Percentiles rank a stretch among this genome's conserved stretches.
Evolutionary conservation across 2,329 filamentous ascomycete genomes (phyloP).

Genomic region (Fusarium subglutinans): DNA sequence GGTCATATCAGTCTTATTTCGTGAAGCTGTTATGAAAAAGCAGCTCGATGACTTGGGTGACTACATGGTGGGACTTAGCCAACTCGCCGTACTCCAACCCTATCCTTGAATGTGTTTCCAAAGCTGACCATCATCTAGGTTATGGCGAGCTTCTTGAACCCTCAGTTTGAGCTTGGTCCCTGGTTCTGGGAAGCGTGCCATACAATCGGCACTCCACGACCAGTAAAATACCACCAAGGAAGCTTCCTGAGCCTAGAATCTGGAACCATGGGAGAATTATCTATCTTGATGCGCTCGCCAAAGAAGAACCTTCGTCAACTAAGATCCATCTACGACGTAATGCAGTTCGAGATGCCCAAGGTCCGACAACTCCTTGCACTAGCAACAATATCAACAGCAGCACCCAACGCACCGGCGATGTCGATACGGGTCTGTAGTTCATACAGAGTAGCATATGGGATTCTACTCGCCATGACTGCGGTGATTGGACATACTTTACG

Average conservation of each 20-base stretch:
- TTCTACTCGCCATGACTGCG: conserved; percentile 10
- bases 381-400: neutral
- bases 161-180: conserved; percentile 17
- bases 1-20: conserved; percentile 25
- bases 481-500: conserved; percentile 26
- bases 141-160: conserved; percentile 30
- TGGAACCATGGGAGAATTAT: conserved; percentile 13
- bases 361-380: conserved; percentile 1
- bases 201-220: conserved; percentile 4
- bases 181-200: conserved; percentile 40
- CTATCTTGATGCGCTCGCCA: conserved; percentile 22
- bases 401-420: neutral
- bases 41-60: conserved; percentile 17
- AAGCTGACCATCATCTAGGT: neutral
- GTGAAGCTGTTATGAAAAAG: conserved; percentile 19
- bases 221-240: conserved; percentile 24
- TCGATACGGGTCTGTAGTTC: neutral
- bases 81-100: conserved; percentile 18
- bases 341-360: conserved; percentile 22
- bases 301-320: conserved; percentile 7
- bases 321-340: conserved; percentile 19
- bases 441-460: conserved; percentile 21
- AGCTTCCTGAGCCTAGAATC: conserved; percentile 28
- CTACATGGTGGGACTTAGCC: conserved; percentile 28
- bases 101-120: accelerated